A percentile compares a stretch with the other conserved stretches of the same genome.
Evolutionary conservation across 2,329 filamentous ascomycete species (phyloP).

Genomic region (Helotiales sp.): DNA sequence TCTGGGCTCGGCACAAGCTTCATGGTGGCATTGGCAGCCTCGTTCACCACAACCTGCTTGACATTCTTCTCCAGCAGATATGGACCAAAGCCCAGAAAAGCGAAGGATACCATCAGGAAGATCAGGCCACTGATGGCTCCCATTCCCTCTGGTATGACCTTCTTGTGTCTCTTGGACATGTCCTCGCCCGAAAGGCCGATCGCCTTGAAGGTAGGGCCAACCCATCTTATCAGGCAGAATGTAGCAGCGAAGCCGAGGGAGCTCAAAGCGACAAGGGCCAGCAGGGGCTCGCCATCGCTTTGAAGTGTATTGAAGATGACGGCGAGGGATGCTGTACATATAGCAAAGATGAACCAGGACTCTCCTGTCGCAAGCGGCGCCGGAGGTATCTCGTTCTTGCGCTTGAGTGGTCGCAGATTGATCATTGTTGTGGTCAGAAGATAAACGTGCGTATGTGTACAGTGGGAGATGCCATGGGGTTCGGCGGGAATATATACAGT

Average conservation of each 20-base stretch:
- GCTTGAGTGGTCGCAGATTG: background rate
- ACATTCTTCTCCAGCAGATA: background rate
- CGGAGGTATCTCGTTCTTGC: background rate
- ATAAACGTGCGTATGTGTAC: background rate
- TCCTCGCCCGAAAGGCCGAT: conserved; percentile 89
- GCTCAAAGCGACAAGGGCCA: conserved; percentile 86
- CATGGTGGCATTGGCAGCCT: conserved; percentile 69
- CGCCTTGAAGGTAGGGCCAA: conserved; percentile 84
- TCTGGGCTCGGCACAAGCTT: conserved; percentile 66
- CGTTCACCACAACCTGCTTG: conserved; percentile 58
- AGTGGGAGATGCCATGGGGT: background rate
- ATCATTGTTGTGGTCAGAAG: background rate
- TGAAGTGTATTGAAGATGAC: conserved; percentile 80
- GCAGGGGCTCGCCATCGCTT: conserved; percentile 80
- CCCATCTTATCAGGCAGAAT: conserved; percentile 89
- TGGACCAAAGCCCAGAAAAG: conserved; percentile 52
- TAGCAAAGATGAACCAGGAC: conserved; percentile 55
- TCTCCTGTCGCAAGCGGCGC: conserved; percentile 37
- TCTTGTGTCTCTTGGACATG: conserved; percentile 73
- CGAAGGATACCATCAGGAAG: conserved; percentile 83
- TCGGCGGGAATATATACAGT: background rate
- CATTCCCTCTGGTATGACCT: conserved; percentile 93
- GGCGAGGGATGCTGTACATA: conserved; percentile 69
- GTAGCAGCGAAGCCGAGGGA: conserved; percentile 78
- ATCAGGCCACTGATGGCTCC: conserved; percentile 90